These are phyloP conservation scores for Endocalyx cinctus DNA, from an alignment of 2,329 filamentous ascomycete species.

Conservation along the genomic window DNA sequence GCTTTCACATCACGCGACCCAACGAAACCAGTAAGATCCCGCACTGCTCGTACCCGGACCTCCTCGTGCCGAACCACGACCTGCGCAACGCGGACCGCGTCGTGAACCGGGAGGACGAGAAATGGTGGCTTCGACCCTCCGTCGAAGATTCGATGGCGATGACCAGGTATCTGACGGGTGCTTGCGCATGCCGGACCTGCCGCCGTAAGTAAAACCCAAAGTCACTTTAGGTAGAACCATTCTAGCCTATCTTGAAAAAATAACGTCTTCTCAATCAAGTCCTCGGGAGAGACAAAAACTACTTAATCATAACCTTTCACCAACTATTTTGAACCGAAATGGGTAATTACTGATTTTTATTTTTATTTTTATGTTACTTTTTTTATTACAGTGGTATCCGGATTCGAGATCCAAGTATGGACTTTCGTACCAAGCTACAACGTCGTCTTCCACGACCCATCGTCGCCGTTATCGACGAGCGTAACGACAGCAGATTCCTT, in stretches of 20 bases:
- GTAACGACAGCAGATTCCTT: constrained; percentile 18
- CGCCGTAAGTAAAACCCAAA: no score
- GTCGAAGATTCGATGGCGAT: constrained; percentile 8
- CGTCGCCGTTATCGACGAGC: neutral
- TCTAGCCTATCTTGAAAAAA: no score
- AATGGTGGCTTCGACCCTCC: constrained; percentile 54
- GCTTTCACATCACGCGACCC: constrained; percentile 54
- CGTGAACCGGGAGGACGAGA: constrained; percentile 42
- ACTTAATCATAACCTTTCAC: no score
- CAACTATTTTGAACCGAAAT: no score
- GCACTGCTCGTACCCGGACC: constrained; percentile 47
- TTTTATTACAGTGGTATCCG: no score
- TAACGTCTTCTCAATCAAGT: no score
- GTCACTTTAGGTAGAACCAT: no score
- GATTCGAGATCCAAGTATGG: constrained; percentile 63
- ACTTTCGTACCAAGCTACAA: constrained; percentile 59
- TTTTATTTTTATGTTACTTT: no score
- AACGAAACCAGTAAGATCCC: constrained; percentile 38
- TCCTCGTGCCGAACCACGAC: constrained; percentile 45
- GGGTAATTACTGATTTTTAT: no score
- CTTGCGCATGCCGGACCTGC: constrained; percentile 60
- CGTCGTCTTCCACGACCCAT: constrained; percentile 41
- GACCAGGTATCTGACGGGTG: constrained; percentile 53
- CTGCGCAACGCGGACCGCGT: constrained; percentile 23
- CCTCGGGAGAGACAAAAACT: no score